A percentile compares a stretch with the other conserved stretches of the same genome.
Evolutionary conservation across 2,329 filamentous ascomycete genomes (phyloP).

Genomic region (Microsporum ferrugineum): DNA sequence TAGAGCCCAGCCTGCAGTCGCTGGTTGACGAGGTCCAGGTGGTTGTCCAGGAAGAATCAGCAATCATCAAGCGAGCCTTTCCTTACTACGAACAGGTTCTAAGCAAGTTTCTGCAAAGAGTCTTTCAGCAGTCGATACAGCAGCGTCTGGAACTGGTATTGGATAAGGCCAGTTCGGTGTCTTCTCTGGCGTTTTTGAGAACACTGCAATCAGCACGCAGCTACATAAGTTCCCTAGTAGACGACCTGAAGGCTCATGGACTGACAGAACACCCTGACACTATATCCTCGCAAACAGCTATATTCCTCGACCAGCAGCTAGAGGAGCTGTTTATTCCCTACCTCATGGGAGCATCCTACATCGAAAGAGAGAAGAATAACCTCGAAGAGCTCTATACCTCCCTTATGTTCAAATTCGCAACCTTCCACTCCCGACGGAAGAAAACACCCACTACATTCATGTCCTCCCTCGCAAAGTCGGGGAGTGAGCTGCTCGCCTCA

Average conservation of each 20-base stretch:
- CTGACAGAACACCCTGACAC: conserved; percentile 91
- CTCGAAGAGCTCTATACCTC: conserved; percentile 80
- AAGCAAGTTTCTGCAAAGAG: conserved; percentile 81
- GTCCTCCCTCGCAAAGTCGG: conserved; percentile 78
- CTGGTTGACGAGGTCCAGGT: conserved; percentile 89
- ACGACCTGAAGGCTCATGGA: conserved; percentile 88
- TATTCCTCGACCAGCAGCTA: conserved; percentile 54
- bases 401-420: conserved; percentile 86
- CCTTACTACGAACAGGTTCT: conserved; percentile 93
- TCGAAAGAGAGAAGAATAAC: conserved; percentile 53
- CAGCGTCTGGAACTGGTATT: conserved; percentile 90
- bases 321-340: conserved; percentile 57
- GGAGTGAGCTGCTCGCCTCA: conserved; percentile 74
- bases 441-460: conserved; percentile 88
- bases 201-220: conserved; percentile 81
- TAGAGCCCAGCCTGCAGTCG: conserved; percentile 85
- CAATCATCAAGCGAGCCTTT: conserved; percentile 92
- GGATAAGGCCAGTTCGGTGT: conserved; percentile 85
- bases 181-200: conserved; percentile 79
- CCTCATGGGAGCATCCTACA: conserved; percentile 54
- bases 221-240: conserved; percentile 77
- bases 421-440: conserved; percentile 71
- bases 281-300: conserved; percentile 72
- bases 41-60: conserved; percentile 92
- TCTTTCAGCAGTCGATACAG: conserved; percentile 97